phyloP scores from a whole-genome alignment of 306 rosid genomes.

The Lathyrus sativus region DNA sequence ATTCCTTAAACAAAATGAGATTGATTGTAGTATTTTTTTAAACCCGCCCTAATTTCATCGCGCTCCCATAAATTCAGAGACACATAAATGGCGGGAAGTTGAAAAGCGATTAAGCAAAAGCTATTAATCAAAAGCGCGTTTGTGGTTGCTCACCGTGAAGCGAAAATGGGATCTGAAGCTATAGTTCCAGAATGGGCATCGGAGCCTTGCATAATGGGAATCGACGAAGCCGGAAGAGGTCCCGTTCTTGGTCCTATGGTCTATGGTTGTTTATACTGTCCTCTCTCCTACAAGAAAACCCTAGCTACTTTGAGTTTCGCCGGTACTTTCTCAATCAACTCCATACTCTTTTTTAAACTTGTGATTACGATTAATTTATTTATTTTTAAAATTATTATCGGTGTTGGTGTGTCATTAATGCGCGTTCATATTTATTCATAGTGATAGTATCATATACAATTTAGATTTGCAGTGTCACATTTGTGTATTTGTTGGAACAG shows the following conservation, averaged over 20 bases:
- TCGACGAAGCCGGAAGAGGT: conserved; percentile 98
- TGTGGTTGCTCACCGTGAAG: not conserved
- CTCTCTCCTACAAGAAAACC: conserved; percentile 66
- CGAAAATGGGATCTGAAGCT: conserved; percentile 53
- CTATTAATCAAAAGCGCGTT: not conserved
- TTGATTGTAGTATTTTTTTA: too few relatives aligned
- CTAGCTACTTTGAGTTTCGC: conserved; percentile 82
- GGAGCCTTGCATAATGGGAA: conserved; percentile 81
- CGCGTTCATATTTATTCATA: not conserved
- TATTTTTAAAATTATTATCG: too few relatives aligned
- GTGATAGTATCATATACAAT: too few relatives aligned
- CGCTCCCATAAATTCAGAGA: not conserved
- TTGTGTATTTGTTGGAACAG: conserved; percentile 33
- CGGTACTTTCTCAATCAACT: conserved; percentile 37
- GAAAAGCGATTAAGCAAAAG: not conserved
- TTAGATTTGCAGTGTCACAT: too few relatives aligned
- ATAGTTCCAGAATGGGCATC: conserved; percentile 66
- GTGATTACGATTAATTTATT: too few relatives aligned
- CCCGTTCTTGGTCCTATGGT: conserved; percentile 96
- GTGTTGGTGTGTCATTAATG: not conserved
- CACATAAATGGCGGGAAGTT: not conserved
- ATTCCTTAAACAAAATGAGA: too few relatives aligned
- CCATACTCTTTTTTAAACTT: not conserved
- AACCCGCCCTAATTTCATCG: not conserved
- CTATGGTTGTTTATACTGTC: conserved; percentile 79